phyloP scores from a whole-genome alignment of 495 filamentous ascomycete species.

The Penicillium herquei region DNA sequence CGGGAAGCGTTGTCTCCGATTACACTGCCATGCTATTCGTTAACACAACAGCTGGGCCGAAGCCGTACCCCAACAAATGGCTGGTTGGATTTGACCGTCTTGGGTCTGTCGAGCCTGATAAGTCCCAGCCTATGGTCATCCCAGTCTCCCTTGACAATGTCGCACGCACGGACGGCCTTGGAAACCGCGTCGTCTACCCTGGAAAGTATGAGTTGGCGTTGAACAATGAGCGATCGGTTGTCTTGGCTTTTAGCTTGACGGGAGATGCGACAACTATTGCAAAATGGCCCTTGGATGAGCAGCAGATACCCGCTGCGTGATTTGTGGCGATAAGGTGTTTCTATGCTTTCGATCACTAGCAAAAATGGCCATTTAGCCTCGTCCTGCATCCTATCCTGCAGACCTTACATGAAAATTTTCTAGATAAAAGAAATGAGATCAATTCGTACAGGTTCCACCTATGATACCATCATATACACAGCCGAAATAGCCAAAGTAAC shows the following conservation, averaged over 20 bases:
- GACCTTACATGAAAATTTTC: too few relatives aligned
- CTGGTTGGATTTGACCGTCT: slow-evolving; percentile 60
- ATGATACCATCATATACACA: slow-evolving; percentile 13
- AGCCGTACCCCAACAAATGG: slow-evolving; percentile 62
- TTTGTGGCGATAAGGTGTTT: not conserved
- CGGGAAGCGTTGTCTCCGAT: slow-evolving; percentile 53
- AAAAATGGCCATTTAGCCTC: too few relatives aligned
- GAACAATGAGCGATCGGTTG: slow-evolving; percentile 43
- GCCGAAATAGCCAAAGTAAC: slow-evolving; percentile 7
- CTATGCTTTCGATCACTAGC: too few relatives aligned
- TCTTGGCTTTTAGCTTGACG: slow-evolving; percentile 29
- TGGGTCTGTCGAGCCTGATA: slow-evolving; percentile 39
- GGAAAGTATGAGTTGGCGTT: slow-evolving; percentile 60
- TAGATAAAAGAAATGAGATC: too few relatives aligned
- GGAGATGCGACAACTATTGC: slow-evolving; percentile 29
- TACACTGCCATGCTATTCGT: slow-evolving; percentile 60
- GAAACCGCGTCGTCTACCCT: slow-evolving; percentile 63
- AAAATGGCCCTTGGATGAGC: slow-evolving; percentile 34
- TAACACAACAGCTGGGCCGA: slow-evolving; percentile 54
- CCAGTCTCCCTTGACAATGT: slow-evolving; percentile 56
- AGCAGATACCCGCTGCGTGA: slow-evolving; percentile 26
- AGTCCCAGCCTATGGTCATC: slow-evolving; percentile 37
- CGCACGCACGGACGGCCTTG: slow-evolving; percentile 55
- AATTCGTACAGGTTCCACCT: not conserved
- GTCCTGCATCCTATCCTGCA: too few relatives aligned